phyloP scores from a whole-genome alignment of 2,329 filamentous ascomycete genomes.

The Acrocalymma vagum region DNA sequence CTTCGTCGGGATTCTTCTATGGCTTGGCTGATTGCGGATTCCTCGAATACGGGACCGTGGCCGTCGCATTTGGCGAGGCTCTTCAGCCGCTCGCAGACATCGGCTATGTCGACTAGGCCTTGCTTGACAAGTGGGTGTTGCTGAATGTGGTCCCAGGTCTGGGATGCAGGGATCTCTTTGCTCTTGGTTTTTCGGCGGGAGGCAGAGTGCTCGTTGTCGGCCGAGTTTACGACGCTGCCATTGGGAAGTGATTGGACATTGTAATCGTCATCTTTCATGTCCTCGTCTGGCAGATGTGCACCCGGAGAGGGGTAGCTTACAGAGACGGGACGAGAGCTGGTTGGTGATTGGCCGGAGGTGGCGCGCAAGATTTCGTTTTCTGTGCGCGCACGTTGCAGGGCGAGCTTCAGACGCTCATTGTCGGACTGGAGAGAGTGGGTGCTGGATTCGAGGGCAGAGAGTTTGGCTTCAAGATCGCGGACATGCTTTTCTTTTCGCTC shows the following conservation, averaged over 20 bases:
- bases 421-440: conserved; percentile 78
- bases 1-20: conserved; percentile 81
- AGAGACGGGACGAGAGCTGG: conserved; percentile 50
- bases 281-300: conserved; percentile 33
- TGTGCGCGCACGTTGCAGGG: conserved; percentile 83
- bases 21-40: conserved; percentile 74
- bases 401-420: conserved; percentile 85
- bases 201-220: conserved; percentile 34
- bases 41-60: conserved; percentile 85
- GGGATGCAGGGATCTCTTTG: conserved; percentile 40
- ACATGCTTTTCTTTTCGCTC: conserved; percentile 96
- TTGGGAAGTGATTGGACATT: conserved; percentile 38
- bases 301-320: conserved; percentile 50
- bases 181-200: conserved; percentile 26
- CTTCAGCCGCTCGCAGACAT: conserved; percentile 82
- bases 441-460: conserved; percentile 77
- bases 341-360: conserved; percentile 64
- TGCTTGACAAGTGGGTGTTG: conserved; percentile 77
- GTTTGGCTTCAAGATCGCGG: conserved; percentile 88
- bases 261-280: conserved; percentile 32
- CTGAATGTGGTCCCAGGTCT: conserved; percentile 91
- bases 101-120: conserved; percentile 81
- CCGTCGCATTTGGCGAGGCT: conserved; percentile 81
- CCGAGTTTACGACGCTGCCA: conserved; percentile 40
- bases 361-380: conserved; percentile 94